These are phyloP conservation scores for Fusarium cicatricum DNA, from an alignment of 2,329 filamentous ascomycete genomes.

Conservation along the genomic window DNA sequence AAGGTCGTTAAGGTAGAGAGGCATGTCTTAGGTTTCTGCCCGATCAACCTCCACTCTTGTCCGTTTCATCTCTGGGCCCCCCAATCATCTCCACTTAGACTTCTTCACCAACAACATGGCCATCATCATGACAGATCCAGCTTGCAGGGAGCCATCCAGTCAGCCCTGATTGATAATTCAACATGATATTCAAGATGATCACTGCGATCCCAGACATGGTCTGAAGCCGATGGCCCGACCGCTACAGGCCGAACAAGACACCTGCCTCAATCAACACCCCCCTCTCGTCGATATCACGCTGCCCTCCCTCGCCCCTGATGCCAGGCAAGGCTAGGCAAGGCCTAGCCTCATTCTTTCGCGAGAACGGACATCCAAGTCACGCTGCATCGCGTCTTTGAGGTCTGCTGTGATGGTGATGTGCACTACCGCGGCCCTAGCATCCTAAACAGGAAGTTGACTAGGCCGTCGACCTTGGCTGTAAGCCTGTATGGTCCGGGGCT, in stretches of 20 bases:
- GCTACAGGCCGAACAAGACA: background rate
- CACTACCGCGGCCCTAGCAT: conserved; percentile 28
- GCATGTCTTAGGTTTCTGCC: background rate
- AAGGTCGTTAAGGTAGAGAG: too few species aligned
- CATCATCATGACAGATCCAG: background rate
- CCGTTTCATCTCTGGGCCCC: background rate
- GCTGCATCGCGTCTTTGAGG: background rate
- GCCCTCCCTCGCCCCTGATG: conserved; percentile 5
- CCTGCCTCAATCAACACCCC: conserved; percentile 2
- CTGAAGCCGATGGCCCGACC: too few species aligned
- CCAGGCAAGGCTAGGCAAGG: background rate
- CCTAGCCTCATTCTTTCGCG: background rate
- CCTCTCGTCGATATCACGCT: conserved; percentile 19
- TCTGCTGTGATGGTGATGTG: conserved; percentile 6
- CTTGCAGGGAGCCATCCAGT: background rate
- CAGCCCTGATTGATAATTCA: background rate
- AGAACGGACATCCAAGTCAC: background rate
- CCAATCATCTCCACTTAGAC: conserved; percentile 3
- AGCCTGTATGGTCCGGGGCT: background rate
- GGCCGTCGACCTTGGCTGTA: conserved; percentile 3
- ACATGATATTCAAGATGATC: background rate
- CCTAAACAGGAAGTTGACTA: conserved; percentile 36
- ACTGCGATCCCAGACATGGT: background rate
- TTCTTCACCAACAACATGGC: conserved; percentile 11
- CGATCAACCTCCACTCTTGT: conserved; percentile 10